These are phyloP conservation scores for Myxozyma sirexii DNA, from an alignment of 805 yeast genomes.

Conservation along the genomic window DNA sequence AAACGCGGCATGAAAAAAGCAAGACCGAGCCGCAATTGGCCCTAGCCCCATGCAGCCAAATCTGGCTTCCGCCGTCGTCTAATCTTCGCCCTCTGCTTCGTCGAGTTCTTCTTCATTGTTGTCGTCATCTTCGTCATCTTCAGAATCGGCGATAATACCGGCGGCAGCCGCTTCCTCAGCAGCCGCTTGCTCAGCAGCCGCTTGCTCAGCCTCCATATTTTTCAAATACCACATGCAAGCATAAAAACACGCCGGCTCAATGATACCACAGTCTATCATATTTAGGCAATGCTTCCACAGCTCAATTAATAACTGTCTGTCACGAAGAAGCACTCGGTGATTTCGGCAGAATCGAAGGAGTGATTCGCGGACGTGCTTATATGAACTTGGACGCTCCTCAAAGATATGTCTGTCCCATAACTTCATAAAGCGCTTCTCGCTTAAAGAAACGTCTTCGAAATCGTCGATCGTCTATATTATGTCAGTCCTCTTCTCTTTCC, in stretches of 20 bases:
- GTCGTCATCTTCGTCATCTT: not conserved
- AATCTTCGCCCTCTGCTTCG: too few relatives aligned
- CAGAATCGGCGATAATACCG: not conserved
- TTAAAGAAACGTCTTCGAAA: constrained; percentile 27
- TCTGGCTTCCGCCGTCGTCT: too few relatives aligned
- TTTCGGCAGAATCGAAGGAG: constrained; percentile 26
- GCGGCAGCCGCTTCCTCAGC: constrained; percentile 1
- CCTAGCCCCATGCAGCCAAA: constrained; percentile 1
- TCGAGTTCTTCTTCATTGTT: not conserved
- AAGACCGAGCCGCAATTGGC: not conserved
- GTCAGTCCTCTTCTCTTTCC: not conserved
- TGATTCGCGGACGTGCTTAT: constrained; percentile 26
- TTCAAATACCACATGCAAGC: constrained; percentile 28
- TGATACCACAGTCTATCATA: constrained; percentile 23
- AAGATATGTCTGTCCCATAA: constrained; percentile 32
- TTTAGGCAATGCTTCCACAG: constrained; percentile 32
- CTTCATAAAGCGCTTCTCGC: constrained; percentile 28
- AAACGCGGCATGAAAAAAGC: not conserved
- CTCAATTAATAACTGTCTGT: constrained; percentile 12
- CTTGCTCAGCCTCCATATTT: constrained; percentile 5
- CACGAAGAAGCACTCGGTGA: constrained; percentile 12
- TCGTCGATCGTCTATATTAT: constrained; percentile 25
- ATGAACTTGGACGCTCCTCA: constrained; percentile 29
- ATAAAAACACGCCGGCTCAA: constrained; percentile 29
- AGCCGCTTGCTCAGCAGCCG: not conserved